phyloP scores from a whole-genome alignment of 441 rosid genomes.

The Gossypium lobatum region DNA sequence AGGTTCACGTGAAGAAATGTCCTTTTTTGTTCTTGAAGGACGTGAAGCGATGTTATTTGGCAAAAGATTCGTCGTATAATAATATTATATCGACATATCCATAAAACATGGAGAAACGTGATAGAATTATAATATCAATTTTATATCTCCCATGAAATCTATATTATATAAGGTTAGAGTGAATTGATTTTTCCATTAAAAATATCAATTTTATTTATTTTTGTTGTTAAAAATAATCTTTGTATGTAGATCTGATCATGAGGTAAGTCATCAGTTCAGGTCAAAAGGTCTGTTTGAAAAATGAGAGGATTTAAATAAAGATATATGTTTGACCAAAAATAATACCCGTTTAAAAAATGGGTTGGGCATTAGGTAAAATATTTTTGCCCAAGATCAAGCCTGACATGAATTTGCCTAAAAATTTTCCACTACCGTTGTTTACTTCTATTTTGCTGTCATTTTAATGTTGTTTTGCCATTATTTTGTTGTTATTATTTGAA shows the following conservation, averaged over 20 bases:
- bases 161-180: not conserved
- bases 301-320: too few species aligned
- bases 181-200: not conserved
- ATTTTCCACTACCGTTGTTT: too few species aligned
- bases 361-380: rapidly evolving
- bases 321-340: too few species aligned
- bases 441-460: too few species aligned
- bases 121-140: not conserved
- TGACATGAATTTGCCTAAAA: too few species aligned
- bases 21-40: not conserved
- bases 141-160: not conserved
- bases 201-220: too few species aligned
- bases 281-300: rapidly evolving
- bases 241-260: too few species aligned
- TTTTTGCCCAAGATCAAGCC: too few species aligned
- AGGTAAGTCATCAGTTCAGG: too few species aligned
- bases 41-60: not conserved
- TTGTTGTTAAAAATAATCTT: rapidly evolving
- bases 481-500: too few species aligned
- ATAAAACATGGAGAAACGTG: not conserved
- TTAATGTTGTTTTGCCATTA: too few species aligned
- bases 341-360: rapidly evolving
- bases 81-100: not conserved
- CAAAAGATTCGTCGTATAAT: not conserved
- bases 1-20: not conserved